A percentile compares a stretch with the other conserved stretches of the same genome.
Evolutionary conservation across 441 rosid species (phyloP).

Genomic region (Populus hybrid): DNA sequence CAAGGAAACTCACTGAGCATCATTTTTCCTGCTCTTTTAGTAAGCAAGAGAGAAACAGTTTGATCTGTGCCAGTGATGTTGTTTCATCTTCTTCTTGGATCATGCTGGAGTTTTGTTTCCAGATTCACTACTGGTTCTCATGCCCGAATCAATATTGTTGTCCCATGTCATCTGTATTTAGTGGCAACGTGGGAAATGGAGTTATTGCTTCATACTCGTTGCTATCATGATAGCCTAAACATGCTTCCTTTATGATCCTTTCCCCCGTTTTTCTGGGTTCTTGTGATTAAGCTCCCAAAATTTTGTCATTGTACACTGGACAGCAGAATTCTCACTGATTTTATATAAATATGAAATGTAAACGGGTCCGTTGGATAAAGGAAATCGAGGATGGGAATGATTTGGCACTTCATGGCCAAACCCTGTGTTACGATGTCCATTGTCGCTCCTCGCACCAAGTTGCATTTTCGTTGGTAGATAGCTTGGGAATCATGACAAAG

Average conservation of each 20-base stretch:
- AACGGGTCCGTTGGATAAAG: background rate
- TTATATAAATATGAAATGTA: background rate
- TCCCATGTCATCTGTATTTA: too few species aligned
- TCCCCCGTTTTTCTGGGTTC: background rate
- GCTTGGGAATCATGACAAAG: background rate
- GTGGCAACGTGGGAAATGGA: too few species aligned
- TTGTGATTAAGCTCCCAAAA: background rate
- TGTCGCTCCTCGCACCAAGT: background rate
- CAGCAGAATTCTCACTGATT: background rate
- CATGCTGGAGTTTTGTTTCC: background rate
- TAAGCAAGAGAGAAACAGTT: background rate
- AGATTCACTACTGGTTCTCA: background rate
- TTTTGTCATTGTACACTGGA: background rate
- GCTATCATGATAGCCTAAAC: background rate
- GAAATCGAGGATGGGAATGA: background rate
- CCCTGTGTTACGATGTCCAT: too few species aligned
- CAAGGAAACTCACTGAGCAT: background rate
- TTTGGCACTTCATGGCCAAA: background rate
- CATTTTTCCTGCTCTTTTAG: background rate
- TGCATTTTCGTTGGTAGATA: background rate
- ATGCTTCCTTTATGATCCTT: background rate
- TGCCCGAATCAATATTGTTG: background rate
- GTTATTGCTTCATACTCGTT: too few species aligned
- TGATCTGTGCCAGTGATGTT: background rate
- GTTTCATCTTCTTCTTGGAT: conserved; percentile 7